These are phyloP conservation scores for Ramularia collo-cygni DNA, from an alignment of 2,329 filamentous ascomycete species.

Conservation along the genomic window DNA sequence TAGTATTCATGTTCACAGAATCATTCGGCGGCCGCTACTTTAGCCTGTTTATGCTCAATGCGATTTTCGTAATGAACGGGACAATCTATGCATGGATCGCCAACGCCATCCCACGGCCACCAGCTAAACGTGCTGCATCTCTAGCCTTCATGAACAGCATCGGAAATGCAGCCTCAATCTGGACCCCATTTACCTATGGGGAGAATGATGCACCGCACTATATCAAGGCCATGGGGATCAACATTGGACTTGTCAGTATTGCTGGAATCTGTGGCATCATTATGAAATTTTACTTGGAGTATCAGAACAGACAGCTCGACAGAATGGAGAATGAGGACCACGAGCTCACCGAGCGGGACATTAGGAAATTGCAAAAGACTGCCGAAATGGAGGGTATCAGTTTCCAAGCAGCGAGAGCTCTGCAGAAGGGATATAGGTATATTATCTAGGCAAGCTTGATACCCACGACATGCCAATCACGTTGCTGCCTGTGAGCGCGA, in stretches of 20 bases:
- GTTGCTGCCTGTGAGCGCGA: too few species aligned
- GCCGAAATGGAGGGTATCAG: constrained; percentile 48
- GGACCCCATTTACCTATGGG: constrained; percentile 36
- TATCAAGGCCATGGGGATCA: constrained; percentile 29
- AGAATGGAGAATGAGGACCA: constrained; percentile 44
- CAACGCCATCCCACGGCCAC: constrained; percentile 67
- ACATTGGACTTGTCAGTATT: constrained; percentile 25
- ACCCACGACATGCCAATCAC: too few species aligned
- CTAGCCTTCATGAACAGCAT: constrained; percentile 71
- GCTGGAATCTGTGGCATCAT: constrained; percentile 25
- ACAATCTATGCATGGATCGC: constrained; percentile 65
- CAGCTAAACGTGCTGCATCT: constrained; percentile 65
- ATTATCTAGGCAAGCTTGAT: constrained; percentile 21
- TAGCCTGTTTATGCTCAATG: constrained; percentile 48
- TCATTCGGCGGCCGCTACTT: constrained; percentile 50
- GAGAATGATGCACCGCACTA: constrained; percentile 23
- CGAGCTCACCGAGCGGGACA: constrained; percentile 41
- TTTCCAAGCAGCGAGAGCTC: constrained; percentile 41
- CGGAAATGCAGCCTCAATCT: constrained; percentile 63
- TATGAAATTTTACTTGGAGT: constrained; percentile 26
- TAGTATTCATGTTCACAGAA: constrained; percentile 49
- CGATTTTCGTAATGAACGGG: constrained; percentile 50
- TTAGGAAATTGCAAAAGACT: constrained; percentile 43
- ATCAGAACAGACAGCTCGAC: constrained; percentile 46
- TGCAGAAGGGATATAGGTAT: constrained; percentile 52